Evolutionary conservation across 2,329 filamentous ascomycete species (phyloP), one percentile per base, ranked within the genome.

Genomic region (Biscogniauxia sp.): DNA sequence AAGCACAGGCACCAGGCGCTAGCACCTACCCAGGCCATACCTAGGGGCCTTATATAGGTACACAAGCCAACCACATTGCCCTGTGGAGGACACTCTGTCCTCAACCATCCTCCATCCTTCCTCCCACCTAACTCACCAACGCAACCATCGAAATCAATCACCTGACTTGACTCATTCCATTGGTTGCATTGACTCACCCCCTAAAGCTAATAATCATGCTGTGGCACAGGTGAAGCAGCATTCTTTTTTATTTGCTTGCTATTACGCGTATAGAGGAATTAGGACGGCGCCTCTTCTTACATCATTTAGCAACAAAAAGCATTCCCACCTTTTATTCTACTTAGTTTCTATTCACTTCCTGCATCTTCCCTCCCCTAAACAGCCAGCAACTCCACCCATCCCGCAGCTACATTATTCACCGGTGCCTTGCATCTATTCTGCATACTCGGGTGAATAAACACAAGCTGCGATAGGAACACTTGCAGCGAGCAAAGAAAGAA

Each of bases 201-300:
- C 15, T 20, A 63, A 61, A 8, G 28, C 28, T 32, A 7, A 7
- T 2, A 60, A 66, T 57, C 56, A 70, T 69, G 66, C 65, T 58
- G 62, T 64, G 58, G 58, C 58, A 59, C 56, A 59, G 61, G 59
- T 68, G 59, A 66, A 66, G 23, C 32, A 32, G 28, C 28, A n/a
- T 32, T 23, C 23, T 8, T 32, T 2, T 32, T 32, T 9, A 32
- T 32, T 32, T 3, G 28, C 57, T 56, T 54, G 62, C 65, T 72
- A 68, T 69, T 73, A 73, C 68, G 73, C 66, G 71, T 73, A 75
- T 72, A 69, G 74, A 75, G 73, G 74, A 74, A 72, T 66, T 73
- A 70, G 71, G 74, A 77, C 72, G 73, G 72, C 74, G 71, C 72
- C 73, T 76, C 70, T 66, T 66, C 23, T 57, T 72, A 73, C 69